phyloP scores from a whole-genome alignment of 257 asterid genomes.

The Prunella vulgaris region DNA sequence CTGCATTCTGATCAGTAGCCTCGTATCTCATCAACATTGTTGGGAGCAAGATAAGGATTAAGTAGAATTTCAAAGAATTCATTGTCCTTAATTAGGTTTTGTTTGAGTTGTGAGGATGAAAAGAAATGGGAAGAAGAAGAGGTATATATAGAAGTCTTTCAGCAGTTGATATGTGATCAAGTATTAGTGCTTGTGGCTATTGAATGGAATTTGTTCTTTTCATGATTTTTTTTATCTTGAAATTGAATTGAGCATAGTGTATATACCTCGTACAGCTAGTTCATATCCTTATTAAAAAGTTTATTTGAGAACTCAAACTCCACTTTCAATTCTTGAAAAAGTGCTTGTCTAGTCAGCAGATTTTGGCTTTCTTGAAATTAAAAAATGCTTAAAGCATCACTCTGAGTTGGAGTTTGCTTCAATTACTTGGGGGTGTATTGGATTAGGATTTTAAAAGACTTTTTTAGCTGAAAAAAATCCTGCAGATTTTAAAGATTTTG shows the following conservation, averaged over 20 bases:
- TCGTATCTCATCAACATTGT: constrained; percentile 18
- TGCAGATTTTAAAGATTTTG: too few relatives aligned
- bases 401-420: neutral
- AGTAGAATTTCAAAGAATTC: constrained; percentile 23
- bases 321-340: constrained; percentile 11
- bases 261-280: neutral
- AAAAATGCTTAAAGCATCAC: neutral
- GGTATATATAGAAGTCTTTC: constrained; percentile 23
- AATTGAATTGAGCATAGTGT: neutral
- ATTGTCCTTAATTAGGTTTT: constrained; percentile 2
- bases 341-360: constrained; percentile 13
- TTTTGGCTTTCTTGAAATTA: neutral
- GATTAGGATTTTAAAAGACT: too few relatives aligned
- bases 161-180: neutral
- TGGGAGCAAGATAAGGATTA: constrained; percentile 24
- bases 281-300: neutral
- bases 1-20: constrained; percentile 13
- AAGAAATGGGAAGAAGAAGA: neutral
- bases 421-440: too few relatives aligned
- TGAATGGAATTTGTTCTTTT: neutral
- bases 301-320: neutral
- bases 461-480: too few relatives aligned
- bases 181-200: neutral
- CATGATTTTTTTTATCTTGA: neutral
- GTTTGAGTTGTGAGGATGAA: neutral